Evolutionary conservation across 495 filamentous ascomycete species (phyloP), one percentile per base, ranked within the genome.

Genomic region (Talaromyces wortmannii): DNA sequence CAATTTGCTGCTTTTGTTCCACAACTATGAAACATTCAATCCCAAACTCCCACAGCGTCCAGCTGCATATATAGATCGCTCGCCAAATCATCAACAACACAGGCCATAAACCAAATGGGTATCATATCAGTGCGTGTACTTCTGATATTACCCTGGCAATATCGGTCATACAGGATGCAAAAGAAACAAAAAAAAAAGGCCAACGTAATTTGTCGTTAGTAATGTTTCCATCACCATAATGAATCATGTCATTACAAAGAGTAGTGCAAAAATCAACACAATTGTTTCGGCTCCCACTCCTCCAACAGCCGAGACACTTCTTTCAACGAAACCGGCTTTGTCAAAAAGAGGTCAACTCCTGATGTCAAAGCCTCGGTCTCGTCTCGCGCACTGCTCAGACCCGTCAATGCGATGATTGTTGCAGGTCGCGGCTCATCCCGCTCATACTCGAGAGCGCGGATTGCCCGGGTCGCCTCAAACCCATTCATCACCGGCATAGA

Each of bases 401-500:
- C 87, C 0, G 88, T 90, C 32, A 90, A 67, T 0, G 88, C 85
- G 48, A 91, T 84, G 51, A 91, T 83, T 42, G 77, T 77, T 16
- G 79, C 76, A 0, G 77, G 73, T 12, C 57, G 56, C 31, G 57
- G 57, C 45, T 61, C 60, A 31, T 67, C 66, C 15, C 62, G 61
- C 44, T 77, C 74, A 51, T 64, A 69, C 65, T 91, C 87, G 44
- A 87, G 71, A 15, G 75, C 68, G 7, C 87, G 77, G 53, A 90
- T 89, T 8, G 78, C 76, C 4, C 82, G 78, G 10, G 87, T 88
- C 8, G 86, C 80, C 63, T 87, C 86, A n/a, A 89, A 79, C 7
- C 87, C 87, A 53, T 88, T 83, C 76, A 90, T 86, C 0, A 90
- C 70, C 0, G 88, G 88, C 88, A 92, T 91, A 15, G 82, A 83